Conservation (phyloP, 1,139 yeast genomes). For the Debaryomyces fabryi region DNA sequence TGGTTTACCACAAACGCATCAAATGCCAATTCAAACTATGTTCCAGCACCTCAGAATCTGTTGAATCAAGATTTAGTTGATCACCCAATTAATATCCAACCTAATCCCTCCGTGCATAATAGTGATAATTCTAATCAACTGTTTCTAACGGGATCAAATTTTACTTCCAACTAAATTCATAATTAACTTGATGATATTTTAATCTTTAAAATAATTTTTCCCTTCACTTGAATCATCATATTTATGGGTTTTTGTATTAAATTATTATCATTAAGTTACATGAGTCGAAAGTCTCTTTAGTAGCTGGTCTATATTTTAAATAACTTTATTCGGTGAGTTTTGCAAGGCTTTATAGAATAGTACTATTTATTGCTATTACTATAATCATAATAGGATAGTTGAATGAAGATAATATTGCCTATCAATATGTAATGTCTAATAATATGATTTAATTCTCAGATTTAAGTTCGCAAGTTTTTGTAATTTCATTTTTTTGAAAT, state of each 20-base stretch:
- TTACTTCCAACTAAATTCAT: slow-evolving; percentile 2
- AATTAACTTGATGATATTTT: not conserved
- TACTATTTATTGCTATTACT: not conserved
- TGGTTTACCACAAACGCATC: slow-evolving; percentile 3
- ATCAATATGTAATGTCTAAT: not conserved
- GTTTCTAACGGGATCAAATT: slow-evolving; percentile 4
- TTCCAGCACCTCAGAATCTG: not conserved
- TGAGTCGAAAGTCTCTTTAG: not conserved
- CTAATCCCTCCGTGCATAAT: not conserved
- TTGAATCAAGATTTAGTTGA: slow-evolving; percentile 1
- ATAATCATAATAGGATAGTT: not conserved
- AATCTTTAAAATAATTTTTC: not conserved
- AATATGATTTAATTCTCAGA: not conserved
- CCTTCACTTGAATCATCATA: not conserved
- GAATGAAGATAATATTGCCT: not conserved
- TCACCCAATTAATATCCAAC: not conserved
- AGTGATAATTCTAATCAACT: slow-evolving; percentile 5
- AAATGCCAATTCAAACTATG: not conserved
- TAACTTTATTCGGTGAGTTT: not conserved
- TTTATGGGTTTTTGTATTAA: not conserved
- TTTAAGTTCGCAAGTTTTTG: not conserved
- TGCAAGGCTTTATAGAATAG: not conserved
- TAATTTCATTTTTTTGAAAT: not conserved
- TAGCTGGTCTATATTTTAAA: slow-evolving; percentile 1
- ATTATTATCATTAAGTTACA: not conserved